A percentile compares a stretch with the other conserved stretches of the same genome.
Evolutionary conservation across 1,284 basidiomycete species (phyloP).

Genomic region (Nidula niveotomentosa): DNA sequence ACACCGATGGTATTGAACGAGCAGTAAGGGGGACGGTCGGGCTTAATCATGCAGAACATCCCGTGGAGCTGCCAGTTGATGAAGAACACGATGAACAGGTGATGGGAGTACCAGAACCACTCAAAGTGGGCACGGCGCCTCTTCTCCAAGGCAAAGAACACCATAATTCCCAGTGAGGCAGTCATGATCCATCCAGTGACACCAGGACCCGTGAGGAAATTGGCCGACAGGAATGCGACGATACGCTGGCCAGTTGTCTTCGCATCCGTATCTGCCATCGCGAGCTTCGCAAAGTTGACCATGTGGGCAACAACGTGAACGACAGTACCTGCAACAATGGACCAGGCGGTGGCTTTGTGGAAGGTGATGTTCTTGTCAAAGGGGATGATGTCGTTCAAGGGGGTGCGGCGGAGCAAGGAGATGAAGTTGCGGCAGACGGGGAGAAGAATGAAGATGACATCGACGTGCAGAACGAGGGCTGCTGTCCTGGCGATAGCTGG

Average conservation of each 20-base stretch:
- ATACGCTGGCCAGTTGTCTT: conserved; percentile 54
- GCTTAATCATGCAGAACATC: conserved; percentile 93
- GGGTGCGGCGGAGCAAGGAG: conserved; percentile 78
- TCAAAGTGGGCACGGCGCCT: conserved; percentile 74
- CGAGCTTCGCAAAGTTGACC: conserved; percentile 77
- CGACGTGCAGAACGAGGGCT: conserved; percentile 84
- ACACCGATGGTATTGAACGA: conserved; percentile 84
- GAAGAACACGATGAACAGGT: conserved; percentile 90
- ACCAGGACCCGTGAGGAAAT: conserved; percentile 87
- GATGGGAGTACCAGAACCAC: conserved; percentile 88
- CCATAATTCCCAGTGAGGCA: conserved; percentile 68
- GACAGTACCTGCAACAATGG: conserved; percentile 72
- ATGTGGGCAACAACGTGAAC: conserved; percentile 80
- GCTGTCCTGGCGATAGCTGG: conserved; percentile 80
- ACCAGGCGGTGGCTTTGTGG: conserved; percentile 88
- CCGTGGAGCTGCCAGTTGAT: conserved; percentile 90
- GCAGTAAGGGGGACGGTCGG: conserved; percentile 85
- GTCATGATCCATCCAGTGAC: conserved; percentile 94
- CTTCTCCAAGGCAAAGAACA: conserved; percentile 82
- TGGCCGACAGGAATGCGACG: conserved; percentile 68
- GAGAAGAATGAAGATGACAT: conserved; percentile 87
- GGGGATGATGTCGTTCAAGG: conserved; percentile 83
- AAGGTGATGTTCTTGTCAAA: conserved; percentile 89
- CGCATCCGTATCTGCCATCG: conserved; percentile 52
- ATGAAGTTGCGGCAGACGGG: conserved; percentile 92